phyloP scores from a whole-genome alignment of 2,329 filamentous ascomycete species.

The Phialemonium atrogriseum region DNA sequence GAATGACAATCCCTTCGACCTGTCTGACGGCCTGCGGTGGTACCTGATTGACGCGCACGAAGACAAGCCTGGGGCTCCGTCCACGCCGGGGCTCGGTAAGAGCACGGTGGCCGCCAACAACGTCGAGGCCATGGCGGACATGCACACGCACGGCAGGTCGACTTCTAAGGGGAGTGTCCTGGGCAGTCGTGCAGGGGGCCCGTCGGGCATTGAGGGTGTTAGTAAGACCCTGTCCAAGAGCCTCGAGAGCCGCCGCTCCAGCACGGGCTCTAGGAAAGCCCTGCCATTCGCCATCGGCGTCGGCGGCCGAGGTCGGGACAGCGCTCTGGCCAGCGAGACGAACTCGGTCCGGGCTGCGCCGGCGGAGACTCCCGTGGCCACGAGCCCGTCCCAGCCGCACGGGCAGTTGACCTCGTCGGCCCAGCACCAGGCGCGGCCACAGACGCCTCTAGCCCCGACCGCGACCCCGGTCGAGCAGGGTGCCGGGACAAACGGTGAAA shows the following conservation, averaged over 20 bases:
- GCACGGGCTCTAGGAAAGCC: constrained; percentile 74
- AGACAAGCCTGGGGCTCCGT: constrained; percentile 84
- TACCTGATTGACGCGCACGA: constrained; percentile 90
- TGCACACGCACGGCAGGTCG: constrained; percentile 40
- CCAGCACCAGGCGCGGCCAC: neutral
- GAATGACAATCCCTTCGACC: constrained; percentile 93
- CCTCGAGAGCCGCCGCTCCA: constrained; percentile 84
- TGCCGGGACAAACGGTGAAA: too few relatives aligned
- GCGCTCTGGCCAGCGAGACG: constrained; percentile 47
- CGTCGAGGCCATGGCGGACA: constrained; percentile 76
- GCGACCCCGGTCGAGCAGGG: constrained; percentile 1
- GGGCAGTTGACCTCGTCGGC: neutral
- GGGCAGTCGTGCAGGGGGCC: constrained; percentile 25
- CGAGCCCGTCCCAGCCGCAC: constrained; percentile 27
- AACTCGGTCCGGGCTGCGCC: constrained; percentile 46
- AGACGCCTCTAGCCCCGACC: neutral
- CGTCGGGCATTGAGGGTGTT: constrained; percentile 59
- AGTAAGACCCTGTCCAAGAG: constrained; percentile 78
- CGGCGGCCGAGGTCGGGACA: constrained; percentile 34
- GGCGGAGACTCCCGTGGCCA: constrained; percentile 24
- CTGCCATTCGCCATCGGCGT: constrained; percentile 41
- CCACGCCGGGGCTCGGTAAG: constrained; percentile 87
- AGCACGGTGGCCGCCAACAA: constrained; percentile 83
- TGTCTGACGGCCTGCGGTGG: constrained; percentile 92
- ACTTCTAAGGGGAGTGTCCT: constrained; percentile 31